These are phyloP conservation scores for Berkeleyomyces rouxiae DNA, from an alignment of 2,329 filamentous ascomycete species.

Conservation along the genomic window DNA sequence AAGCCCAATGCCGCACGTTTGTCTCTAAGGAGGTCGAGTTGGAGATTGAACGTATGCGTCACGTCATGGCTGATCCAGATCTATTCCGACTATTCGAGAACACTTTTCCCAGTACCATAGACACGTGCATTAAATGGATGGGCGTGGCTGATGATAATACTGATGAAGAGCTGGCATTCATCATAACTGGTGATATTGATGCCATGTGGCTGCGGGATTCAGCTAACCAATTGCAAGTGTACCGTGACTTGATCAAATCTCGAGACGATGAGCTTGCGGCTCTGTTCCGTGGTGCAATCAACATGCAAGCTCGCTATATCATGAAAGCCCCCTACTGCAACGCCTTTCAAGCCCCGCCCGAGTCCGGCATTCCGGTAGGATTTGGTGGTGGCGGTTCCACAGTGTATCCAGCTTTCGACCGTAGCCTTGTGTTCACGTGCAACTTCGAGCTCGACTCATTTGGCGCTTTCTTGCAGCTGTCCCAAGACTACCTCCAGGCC, in stretches of 20 bases:
- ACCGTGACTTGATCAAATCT: constrained; percentile 40
- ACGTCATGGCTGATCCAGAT: constrained; percentile 35
- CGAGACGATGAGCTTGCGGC: constrained; percentile 40
- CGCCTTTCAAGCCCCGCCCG: constrained; percentile 70
- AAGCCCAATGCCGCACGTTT: constrained; percentile 57
- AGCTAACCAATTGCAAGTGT: constrained; percentile 55
- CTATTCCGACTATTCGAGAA: constrained; percentile 70
- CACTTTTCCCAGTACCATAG: constrained; percentile 66
- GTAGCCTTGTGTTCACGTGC: constrained; percentile 53
- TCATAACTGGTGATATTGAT: constrained; percentile 73
- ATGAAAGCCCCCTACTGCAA: constrained; percentile 67
- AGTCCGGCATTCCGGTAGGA: constrained; percentile 44
- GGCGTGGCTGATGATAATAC: constrained; percentile 35
- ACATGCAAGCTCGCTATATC: constrained; percentile 53
- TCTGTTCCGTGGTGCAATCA: constrained; percentile 54
- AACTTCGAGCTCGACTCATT: constrained; percentile 87
- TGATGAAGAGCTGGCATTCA: constrained; percentile 52
- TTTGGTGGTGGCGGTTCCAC: constrained; percentile 12
- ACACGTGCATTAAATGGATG: constrained; percentile 70
- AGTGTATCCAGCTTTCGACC: constrained; percentile 15
- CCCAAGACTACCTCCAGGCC: constrained; percentile 56
- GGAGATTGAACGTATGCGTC: constrained; percentile 21
- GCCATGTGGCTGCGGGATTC: constrained; percentile 83
- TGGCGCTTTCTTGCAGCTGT: constrained; percentile 68
- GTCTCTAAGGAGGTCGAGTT: constrained; percentile 11